These are phyloP conservation scores for Sporothrix sp. DNA, from an alignment of 2,329 filamentous ascomycete species.

Conservation along the genomic window DNA sequence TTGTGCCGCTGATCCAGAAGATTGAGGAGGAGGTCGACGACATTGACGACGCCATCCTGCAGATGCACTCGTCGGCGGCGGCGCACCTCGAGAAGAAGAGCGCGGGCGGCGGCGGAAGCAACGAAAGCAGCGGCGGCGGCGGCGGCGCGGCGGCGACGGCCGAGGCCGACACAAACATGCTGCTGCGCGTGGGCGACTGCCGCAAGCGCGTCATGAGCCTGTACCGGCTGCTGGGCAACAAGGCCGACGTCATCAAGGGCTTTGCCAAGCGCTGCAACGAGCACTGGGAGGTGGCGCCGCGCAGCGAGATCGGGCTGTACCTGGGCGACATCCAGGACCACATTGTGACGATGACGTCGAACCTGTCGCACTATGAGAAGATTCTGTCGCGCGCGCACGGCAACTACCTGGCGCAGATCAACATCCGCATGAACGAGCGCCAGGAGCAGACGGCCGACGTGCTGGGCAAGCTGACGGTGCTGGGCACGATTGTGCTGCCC, in stretches of 20 bases:
- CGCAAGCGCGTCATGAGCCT: slow-evolving; percentile 96
- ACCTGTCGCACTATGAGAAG: slow-evolving; percentile 91
- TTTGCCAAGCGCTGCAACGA: slow-evolving; percentile 98
- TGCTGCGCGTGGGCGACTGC: slow-evolving; percentile 84
- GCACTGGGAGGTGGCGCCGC: slow-evolving; percentile 90
- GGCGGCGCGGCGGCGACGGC: slow-evolving; percentile 15
- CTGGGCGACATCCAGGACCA: slow-evolving; percentile 98
- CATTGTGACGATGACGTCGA: slow-evolving; percentile 97
- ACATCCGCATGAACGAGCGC: slow-evolving; percentile 96
- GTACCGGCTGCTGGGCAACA: slow-evolving; percentile 87
- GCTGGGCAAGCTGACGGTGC: slow-evolving; percentile 84
- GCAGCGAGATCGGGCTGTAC: slow-evolving; percentile 94
- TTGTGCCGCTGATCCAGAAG: slow-evolving; percentile 79
- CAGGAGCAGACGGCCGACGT: slow-evolving; percentile 94
- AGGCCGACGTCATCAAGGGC: slow-evolving; percentile 97
- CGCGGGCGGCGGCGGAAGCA: slow-evolving; percentile 19
- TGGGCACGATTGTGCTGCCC: slow-evolving; percentile 92
- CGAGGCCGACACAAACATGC: slow-evolving; percentile 48
- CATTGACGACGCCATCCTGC: slow-evolving; percentile 85
- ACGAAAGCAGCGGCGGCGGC: slow-evolving; percentile 21
- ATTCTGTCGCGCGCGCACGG: slow-evolving; percentile 84
- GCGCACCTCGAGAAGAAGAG: slow-evolving; percentile 21
- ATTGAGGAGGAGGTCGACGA: slow-evolving; percentile 97
- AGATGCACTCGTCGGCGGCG: slow-evolving; percentile 55
- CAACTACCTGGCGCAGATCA: slow-evolving; percentile 99